Evolutionary conservation across 768 basidiomycete genomes (phyloP).

Genomic region (Mycena olivaceomarginata): DNA sequence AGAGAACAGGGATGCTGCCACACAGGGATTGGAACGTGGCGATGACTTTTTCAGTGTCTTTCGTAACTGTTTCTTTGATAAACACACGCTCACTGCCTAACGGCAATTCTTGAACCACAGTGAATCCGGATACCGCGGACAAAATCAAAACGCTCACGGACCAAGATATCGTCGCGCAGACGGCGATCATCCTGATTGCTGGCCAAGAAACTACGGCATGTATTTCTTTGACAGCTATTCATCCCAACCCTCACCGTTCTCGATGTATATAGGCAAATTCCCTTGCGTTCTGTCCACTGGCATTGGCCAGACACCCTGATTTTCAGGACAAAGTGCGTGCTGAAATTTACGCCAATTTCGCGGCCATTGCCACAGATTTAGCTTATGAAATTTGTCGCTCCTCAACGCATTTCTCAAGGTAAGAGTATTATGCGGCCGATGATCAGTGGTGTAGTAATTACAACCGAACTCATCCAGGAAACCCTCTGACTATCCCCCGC

Average conservation of each 20-base stretch:
- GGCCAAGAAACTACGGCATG: neutral
- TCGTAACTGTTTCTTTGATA: neutral
- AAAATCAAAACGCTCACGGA: neutral
- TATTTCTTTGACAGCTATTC: no score
- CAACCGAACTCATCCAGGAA: slow-evolving; percentile 17
- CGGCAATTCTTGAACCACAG: neutral
- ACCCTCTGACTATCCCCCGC: slow-evolving; percentile 31
- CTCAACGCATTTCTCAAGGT: slow-evolving; percentile 43
- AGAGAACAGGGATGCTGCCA: slow-evolving; percentile 5
- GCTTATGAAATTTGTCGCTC: slow-evolving; percentile 28
- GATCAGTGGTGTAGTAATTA: neutral
- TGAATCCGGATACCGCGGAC: neutral
- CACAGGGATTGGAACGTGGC: neutral
- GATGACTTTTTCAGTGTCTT: slow-evolving; percentile 10
- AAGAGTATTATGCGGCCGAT: neutral
- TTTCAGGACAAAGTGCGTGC: slow-evolving; percentile 16
- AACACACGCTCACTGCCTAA: neutral
- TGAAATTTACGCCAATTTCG: slow-evolving; percentile 20
- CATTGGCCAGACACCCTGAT: slow-evolving; percentile 29
- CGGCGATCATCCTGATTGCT: neutral
- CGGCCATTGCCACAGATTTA: no score
- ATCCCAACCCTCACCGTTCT: neutral
- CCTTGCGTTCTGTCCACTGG: neutral
- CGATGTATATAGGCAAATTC: neutral
- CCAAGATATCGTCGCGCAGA: neutral